A percentile compares a stretch with the other conserved stretches of the same genome.
phyloP scores from a whole-genome alignment of 257 asterid species.

The Fraxinus americana region DNA sequence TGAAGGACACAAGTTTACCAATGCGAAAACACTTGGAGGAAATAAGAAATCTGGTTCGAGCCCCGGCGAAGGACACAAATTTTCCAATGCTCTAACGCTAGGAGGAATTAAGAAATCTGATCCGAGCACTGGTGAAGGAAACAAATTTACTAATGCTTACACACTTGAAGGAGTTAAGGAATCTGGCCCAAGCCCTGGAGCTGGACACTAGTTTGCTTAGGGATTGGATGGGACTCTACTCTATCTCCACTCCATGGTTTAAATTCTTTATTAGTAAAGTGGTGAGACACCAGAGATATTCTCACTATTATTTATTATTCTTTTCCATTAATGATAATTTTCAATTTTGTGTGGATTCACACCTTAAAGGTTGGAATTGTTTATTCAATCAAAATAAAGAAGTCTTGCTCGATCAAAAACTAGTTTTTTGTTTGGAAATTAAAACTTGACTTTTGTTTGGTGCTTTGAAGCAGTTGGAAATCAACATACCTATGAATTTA shows the following conservation, averaged over 20 bases:
- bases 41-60: constrained; percentile 12
- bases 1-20: constrained; percentile 28
- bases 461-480: too few species aligned
- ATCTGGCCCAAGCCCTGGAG: constrained; percentile 19
- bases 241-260: not conserved
- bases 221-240: not conserved
- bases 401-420: too few species aligned
- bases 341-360: too few species aligned
- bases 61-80: constrained; percentile 2
- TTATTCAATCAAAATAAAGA: not conserved
- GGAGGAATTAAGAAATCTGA: constrained; percentile 21
- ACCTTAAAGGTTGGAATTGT: too few species aligned
- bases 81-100: not conserved
- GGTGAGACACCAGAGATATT: not conserved
- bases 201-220: constrained; percentile 10
- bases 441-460: too few species aligned
- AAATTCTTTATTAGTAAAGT: not conserved
- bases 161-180: constrained; percentile 18
- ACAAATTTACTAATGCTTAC: not conserved
- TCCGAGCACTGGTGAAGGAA: constrained; percentile 20
- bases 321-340: too few species aligned
- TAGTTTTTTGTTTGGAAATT: too few species aligned
- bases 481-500: too few species aligned
- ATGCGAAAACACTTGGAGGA: constrained; percentile 2
- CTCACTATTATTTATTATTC: too few species aligned